Evolutionary conservation across 1,284 basidiomycete species (phyloP).

Genomic region (Apiotrichum veenhuisii): DNA sequence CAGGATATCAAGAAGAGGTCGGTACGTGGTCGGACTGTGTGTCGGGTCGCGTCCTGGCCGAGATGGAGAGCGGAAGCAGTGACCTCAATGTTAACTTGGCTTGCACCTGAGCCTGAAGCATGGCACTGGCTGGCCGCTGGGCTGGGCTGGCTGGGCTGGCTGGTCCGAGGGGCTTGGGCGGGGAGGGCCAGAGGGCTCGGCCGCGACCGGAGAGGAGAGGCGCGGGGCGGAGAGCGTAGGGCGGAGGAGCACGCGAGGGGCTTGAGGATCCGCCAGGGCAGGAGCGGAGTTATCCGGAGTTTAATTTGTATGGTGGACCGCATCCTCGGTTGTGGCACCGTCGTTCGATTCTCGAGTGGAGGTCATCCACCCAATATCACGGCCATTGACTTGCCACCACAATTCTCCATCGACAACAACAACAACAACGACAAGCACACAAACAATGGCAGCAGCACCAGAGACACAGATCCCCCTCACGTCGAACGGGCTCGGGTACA

Average conservation of each 20-base stretch:
- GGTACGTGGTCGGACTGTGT: neutral
- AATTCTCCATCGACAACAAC: neutral
- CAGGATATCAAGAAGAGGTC: neutral
- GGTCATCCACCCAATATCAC: neutral
- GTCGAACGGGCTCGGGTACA: slow-evolving; percentile 29
- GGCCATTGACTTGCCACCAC: neutral
- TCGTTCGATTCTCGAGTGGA: neutral
- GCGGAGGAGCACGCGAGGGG: neutral
- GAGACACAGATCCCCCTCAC: slow-evolving; percentile 14
- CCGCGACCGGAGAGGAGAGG: neutral
- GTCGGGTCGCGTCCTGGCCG: too few relatives aligned
- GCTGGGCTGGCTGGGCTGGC: neutral
- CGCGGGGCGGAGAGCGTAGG: neutral
- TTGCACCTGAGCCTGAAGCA: too few relatives aligned
- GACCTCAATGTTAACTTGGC: too few relatives aligned
- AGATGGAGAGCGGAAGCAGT: neutral
- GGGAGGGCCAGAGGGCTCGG: neutral
- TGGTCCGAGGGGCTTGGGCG: neutral
- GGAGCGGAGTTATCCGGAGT: slow-evolving; percentile 7
- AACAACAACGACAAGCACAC: slow-evolving; percentile 4
- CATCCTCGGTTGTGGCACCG: slow-evolving; percentile 1
- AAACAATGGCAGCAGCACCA: neutral
- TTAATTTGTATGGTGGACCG: neutral
- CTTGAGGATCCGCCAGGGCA: neutral
- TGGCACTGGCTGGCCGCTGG: too few relatives aligned